phyloP scores from a whole-genome alignment of 345 rosid species.

The Euphorbia peplus region DNA sequence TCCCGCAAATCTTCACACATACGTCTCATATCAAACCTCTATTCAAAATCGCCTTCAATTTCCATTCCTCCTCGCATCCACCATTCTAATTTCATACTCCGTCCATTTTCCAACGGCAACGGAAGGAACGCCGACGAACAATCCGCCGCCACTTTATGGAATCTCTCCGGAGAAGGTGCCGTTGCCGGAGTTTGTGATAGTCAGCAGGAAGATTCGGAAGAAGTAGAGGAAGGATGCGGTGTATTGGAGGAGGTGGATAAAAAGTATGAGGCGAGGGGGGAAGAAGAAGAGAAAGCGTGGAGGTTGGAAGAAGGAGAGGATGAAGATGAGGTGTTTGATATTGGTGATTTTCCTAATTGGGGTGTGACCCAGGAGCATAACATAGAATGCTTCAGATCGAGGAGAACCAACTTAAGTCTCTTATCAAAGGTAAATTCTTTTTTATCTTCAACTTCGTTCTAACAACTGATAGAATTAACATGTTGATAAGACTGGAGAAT shows the following conservation, averaged over 20 bases:
- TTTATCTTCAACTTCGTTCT: not conserved
- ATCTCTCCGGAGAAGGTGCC: slow-evolving; percentile 40
- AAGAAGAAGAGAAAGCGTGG: slow-evolving; percentile 44
- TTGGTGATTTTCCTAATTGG: slow-evolving; percentile 26
- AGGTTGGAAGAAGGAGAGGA: slow-evolving; percentile 41
- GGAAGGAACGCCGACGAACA: slow-evolving; percentile 13
- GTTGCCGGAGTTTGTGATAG: too few species aligned
- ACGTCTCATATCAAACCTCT: slow-evolving; percentile 36
- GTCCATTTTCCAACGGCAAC: slow-evolving; percentile 41
- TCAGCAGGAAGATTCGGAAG: too few species aligned
- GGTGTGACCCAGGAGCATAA: slow-evolving; percentile 24
- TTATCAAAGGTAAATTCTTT: slow-evolving; percentile 49
- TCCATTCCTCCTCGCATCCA: slow-evolving; percentile 17
- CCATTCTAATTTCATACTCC: slow-evolving; percentile 31
- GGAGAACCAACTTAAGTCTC: slow-evolving; percentile 54
- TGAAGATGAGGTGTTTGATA: slow-evolving; percentile 35
- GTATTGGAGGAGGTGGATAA: too few species aligned
- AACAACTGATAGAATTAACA: not conserved
- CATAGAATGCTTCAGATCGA: slow-evolving; percentile 45
- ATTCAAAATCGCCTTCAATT: slow-evolving; percentile 32
- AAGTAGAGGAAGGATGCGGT: too few species aligned
- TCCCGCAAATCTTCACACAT: too few species aligned
- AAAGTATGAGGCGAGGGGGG: too few species aligned
- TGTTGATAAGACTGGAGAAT: not conserved
- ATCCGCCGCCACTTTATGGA: slow-evolving; percentile 45